Evolutionary conservation across 1,284 basidiomycete species (phyloP).

Genomic region (Sporisorium iseilematis-ciliati): DNA sequence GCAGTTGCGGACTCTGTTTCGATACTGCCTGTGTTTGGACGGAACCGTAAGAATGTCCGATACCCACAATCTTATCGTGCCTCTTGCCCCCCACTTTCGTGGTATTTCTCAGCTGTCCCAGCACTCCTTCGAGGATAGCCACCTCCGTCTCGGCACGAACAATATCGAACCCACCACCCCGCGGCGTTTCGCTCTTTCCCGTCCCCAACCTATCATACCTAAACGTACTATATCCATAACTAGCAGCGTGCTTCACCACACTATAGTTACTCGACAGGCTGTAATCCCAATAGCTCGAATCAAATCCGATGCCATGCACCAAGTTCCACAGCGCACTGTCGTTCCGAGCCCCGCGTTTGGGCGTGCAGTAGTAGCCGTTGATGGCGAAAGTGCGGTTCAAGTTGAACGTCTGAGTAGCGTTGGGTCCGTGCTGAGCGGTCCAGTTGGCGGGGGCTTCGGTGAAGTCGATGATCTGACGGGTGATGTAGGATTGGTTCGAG

Average conservation of each 20-base stretch:
- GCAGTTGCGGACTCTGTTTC: slow-evolving; percentile 51
- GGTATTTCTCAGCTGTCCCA: slow-evolving; percentile 55
- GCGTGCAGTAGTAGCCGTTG: slow-evolving; percentile 45
- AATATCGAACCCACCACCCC: slow-evolving; percentile 57
- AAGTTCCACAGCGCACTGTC: slow-evolving; percentile 37
- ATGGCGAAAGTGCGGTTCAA: slow-evolving; percentile 39
- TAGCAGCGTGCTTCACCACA: slow-evolving; percentile 49
- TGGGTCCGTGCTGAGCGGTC: slow-evolving; percentile 29
- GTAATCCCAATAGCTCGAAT: slow-evolving; percentile 54
- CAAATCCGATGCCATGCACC: slow-evolving; percentile 56
- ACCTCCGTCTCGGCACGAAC: slow-evolving; percentile 70
- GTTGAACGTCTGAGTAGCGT: slow-evolving; percentile 3
- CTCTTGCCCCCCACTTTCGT: slow-evolving; percentile 37
- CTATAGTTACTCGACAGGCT: slow-evolving; percentile 28
- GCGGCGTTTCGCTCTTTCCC: slow-evolving; percentile 65
- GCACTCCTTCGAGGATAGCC: slow-evolving; percentile 67
- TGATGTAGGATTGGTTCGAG: slow-evolving; percentile 48
- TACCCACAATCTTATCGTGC: slow-evolving; percentile 56
- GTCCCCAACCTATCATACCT: slow-evolving; percentile 70
- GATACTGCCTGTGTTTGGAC: slow-evolving; percentile 62
- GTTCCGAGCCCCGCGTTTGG: slow-evolving; percentile 15
- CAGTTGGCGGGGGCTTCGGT: slow-evolving; percentile 35
- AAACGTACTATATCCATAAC: slow-evolving; percentile 56
- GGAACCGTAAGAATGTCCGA: slow-evolving; percentile 46
- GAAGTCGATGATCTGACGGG: slow-evolving; percentile 36